These are phyloP conservation scores for Pleurotus giganteus DNA, from an alignment of 768 basidiomycete genomes.

Conservation along the genomic window DNA sequence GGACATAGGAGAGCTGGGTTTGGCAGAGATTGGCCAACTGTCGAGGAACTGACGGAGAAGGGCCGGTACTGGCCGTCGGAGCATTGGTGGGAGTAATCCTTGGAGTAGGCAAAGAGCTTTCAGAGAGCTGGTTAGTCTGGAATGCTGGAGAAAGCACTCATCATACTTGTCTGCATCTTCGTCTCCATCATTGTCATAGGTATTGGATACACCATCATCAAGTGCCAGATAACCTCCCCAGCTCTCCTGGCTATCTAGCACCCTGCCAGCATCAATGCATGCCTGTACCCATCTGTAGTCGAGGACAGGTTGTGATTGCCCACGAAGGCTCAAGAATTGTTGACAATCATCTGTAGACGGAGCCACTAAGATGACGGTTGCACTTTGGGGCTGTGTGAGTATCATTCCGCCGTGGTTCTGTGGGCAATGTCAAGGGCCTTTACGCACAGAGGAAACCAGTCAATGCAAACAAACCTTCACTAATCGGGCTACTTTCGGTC, in stretches of 20 bases:
- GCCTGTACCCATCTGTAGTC: constrained; percentile 50
- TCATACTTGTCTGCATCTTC: constrained; percentile 31
- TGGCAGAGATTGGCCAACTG: too few relatives aligned
- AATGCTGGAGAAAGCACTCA: constrained; percentile 23
- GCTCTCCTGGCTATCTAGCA: constrained; percentile 44
- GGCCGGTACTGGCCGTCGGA: background rate
- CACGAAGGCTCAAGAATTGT: constrained; percentile 60
- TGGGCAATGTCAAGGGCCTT: constrained; percentile 6
- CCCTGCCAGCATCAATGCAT: constrained; percentile 40
- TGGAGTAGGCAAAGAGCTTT: constrained; percentile 63
- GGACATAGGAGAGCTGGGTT: too few relatives aligned
- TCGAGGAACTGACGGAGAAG: background rate
- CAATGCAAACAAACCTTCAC: constrained; percentile 39
- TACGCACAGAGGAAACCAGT: background rate
- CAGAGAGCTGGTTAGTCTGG: constrained; percentile 27
- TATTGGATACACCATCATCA: constrained; percentile 39
- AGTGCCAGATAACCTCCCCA: constrained; percentile 49
- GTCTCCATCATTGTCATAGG: constrained; percentile 37
- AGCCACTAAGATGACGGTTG: constrained; percentile 62
- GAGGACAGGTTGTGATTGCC: constrained; percentile 49
- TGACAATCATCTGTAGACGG: constrained; percentile 47
- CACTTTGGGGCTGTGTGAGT: constrained; percentile 46
- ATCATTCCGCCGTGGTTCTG: constrained; percentile 59
- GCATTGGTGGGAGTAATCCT: constrained; percentile 49
- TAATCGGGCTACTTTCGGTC: constrained; percentile 50